Percentiles rank a stretch among this genome's conserved stretches.
These are phyloP conservation scores for Oligophagozyma castellii DNA, from an alignment of 1,139 yeast species.

Conservation along the genomic window DNA sequence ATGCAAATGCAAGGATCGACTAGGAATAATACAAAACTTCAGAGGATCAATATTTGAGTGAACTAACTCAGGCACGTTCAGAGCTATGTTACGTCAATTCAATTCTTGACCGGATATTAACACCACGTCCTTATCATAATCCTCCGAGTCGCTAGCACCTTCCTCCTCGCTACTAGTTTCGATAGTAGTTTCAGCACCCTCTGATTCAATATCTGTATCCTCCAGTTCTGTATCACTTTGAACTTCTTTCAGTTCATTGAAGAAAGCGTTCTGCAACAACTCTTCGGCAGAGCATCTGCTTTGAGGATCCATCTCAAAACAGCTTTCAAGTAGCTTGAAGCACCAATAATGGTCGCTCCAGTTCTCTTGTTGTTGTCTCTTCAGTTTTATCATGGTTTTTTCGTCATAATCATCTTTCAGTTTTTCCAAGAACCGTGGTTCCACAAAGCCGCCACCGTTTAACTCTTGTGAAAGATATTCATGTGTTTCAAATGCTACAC, in stretches of 20 bases:
- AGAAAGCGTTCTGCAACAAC: slow-evolving; percentile 21
- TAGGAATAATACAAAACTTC: neutral
- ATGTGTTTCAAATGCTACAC: slow-evolving; percentile 27
- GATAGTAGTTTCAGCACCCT: slow-evolving; percentile 1
- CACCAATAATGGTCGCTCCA: slow-evolving; percentile 27
- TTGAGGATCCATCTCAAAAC: slow-evolving; percentile 24
- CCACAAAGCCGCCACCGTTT: slow-evolving; percentile 14
- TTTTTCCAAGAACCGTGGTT: slow-evolving; percentile 11
- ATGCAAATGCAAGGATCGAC: neutral
- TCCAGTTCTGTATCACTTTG: slow-evolving; percentile 14
- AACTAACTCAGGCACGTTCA: too few relatives aligned
- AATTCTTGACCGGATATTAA: neutral
- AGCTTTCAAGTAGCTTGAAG: slow-evolving; percentile 23
- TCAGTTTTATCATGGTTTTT: slow-evolving; percentile 11
- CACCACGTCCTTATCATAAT: neutral
- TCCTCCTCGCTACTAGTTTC: slow-evolving; percentile 1
- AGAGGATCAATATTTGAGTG: too few relatives aligned
- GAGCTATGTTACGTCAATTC: too few relatives aligned
- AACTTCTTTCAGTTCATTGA: slow-evolving; percentile 18
- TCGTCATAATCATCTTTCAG: slow-evolving; percentile 8
- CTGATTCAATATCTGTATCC: slow-evolving; percentile 1
- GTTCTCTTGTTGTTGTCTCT: slow-evolving; percentile 21
- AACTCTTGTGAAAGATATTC: slow-evolving; percentile 19
- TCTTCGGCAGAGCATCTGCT: slow-evolving; percentile 24
- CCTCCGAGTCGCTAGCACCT: neutral